Conservation (phyloP, 495 filamentous ascomycete genomes). For the Hyaloscypha variabilis region DNA sequence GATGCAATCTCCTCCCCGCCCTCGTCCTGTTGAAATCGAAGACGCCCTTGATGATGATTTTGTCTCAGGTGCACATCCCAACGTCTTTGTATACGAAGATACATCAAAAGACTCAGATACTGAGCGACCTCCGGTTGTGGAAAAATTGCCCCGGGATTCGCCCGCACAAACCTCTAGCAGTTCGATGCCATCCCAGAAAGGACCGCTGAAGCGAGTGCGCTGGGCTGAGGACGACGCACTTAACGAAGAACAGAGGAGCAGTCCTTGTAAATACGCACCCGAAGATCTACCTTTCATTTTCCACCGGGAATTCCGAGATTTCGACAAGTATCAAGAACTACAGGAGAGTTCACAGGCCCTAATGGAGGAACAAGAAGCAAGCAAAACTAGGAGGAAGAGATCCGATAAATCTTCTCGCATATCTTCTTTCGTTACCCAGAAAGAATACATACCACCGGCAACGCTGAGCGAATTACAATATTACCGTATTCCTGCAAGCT, state of each 20-base stretch:
- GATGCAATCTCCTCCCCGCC: neutral
- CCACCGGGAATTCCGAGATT: neutral
- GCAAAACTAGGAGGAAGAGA: neutral
- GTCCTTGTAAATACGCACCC: neutral
- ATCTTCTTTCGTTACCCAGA: neutral
- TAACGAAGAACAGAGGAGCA: neutral
- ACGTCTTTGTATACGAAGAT: neutral
- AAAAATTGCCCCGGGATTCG: neutral
- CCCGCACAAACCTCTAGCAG: neutral
- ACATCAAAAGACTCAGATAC: neutral
- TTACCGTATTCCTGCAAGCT: constrained; percentile 7
- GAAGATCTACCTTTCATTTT: constrained; percentile 5
- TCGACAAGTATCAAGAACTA: constrained; percentile 5
- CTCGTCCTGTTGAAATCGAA: neutral
- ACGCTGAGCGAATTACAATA: neutral
- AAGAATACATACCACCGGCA: constrained; percentile 1
- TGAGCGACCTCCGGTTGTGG: neutral
- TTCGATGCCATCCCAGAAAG: neutral
- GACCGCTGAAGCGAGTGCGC: neutral
- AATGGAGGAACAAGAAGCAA: neutral
- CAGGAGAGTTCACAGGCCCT: neutral
- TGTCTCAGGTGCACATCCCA: neutral
- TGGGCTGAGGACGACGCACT: neutral
- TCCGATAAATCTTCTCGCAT: neutral
- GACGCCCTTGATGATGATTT: constrained; percentile 1